Percentiles rank a stretch among this genome's conserved stretches.
phyloP scores from a whole-genome alignment of 2,329 filamentous ascomycete species.

The Monilinia vaccinii-corymbosi region DNA sequence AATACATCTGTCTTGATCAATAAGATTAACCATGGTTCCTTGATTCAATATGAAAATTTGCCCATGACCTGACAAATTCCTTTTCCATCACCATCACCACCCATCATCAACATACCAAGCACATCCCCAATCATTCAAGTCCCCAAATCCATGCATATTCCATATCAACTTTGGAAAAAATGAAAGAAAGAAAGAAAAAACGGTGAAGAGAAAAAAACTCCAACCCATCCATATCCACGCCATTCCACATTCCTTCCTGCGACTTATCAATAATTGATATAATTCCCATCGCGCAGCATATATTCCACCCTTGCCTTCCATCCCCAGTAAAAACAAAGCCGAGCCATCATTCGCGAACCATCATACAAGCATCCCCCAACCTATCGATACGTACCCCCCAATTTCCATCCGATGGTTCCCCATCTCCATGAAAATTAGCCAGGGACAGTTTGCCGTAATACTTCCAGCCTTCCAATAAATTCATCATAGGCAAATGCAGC shows the following conservation, averaged over 20 bases:
- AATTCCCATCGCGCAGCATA: not conserved
- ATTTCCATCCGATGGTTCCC: not conserved
- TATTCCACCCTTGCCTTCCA: not conserved
- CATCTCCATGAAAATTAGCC: slow-evolving; percentile 4
- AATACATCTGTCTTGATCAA: not conserved
- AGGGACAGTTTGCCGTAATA: not conserved
- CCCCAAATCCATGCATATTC: not conserved
- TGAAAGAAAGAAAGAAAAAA: too few relatives aligned
- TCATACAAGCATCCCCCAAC: slow-evolving; percentile 7
- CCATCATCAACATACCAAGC: not conserved
- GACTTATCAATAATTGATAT: not conserved
- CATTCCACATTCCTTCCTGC: not conserved
- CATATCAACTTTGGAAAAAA: not conserved
- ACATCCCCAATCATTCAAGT: not conserved
- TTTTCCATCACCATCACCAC: not conserved
- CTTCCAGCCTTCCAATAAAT: not conserved
- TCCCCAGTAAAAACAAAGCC: slow-evolving; percentile 3
- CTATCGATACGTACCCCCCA: not conserved
- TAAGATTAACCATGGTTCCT: not conserved
- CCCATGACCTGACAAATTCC: not conserved
- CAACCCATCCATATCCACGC: not conserved
- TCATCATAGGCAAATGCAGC: slow-evolving; percentile 6
- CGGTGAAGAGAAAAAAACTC: not conserved
- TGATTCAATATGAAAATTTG: not conserved
- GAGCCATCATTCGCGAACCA: slow-evolving; percentile 5